Conservation (phyloP, 352 stramenopile species). For the Globisporangium splendens region DNA sequence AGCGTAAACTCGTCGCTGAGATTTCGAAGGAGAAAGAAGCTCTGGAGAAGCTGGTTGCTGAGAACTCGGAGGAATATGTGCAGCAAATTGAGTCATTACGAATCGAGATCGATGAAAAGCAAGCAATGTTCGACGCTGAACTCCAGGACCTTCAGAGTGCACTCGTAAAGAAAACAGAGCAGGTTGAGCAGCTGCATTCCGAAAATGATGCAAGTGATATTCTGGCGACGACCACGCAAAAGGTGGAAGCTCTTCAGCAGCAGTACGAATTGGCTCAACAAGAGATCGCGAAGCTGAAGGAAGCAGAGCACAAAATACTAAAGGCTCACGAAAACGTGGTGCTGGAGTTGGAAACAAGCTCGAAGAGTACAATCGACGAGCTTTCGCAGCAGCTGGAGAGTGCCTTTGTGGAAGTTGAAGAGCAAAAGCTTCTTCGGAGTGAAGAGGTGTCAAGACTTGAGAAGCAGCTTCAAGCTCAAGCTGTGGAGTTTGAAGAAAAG, state of each 20-base stretch:
- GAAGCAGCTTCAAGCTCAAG: conserved; percentile 12
- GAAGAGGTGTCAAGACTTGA: conserved; percentile 28
- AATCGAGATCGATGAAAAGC: conserved; percentile 14
- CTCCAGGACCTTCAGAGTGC: conserved; percentile 23
- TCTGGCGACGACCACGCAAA: no score
- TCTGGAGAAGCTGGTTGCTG: conserved; percentile 21
- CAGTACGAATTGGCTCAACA: no score
- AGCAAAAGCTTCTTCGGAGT: conserved; percentile 24
- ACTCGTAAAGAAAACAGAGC: conserved; percentile 15
- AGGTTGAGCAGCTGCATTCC: conserved; percentile 7
- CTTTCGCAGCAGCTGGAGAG: conserved; percentile 25
- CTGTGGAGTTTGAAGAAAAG: conserved; percentile 5
- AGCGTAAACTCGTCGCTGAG: conserved; percentile 13
- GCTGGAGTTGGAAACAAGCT: no score
- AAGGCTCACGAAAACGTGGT: no score
- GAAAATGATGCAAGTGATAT: no score
- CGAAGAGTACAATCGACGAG: conserved; percentile 7
- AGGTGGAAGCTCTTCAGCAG: no score
- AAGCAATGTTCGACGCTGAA: conserved; percentile 14
- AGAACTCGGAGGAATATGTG: conserved; percentile 24
- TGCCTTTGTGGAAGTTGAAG: conserved; percentile 25
- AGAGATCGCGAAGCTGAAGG: no score
- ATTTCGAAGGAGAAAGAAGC: conserved; percentile 14
- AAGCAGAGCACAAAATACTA: no score
- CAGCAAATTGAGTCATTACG: conserved; percentile 25